These are phyloP conservation scores for Takashimella koratensis DNA, from an alignment of 1,284 basidiomycete species.

Conservation along the genomic window DNA sequence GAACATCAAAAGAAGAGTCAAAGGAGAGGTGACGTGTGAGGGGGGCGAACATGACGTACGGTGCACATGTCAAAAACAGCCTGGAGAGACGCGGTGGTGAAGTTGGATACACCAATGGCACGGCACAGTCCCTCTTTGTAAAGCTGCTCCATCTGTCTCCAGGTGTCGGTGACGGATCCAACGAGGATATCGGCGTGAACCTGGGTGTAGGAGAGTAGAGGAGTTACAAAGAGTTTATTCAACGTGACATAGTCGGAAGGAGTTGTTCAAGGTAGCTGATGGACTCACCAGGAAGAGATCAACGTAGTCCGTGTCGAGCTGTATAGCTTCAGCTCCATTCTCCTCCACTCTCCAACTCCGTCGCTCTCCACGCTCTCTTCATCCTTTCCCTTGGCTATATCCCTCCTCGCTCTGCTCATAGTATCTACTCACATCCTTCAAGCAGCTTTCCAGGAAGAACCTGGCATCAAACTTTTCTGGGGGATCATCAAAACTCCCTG, in stretches of 20 bases:
- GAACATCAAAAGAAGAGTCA: no score
- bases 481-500: conserved; percentile 15
- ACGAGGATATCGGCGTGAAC: conserved; percentile 17
- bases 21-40: no score
- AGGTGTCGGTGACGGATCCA: conserved; percentile 41
- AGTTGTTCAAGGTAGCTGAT: no score
- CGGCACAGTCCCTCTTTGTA: conserved; percentile 62
- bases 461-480: conserved; percentile 17
- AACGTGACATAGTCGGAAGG: conserved; percentile 4
- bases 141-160: conserved; percentile 65
- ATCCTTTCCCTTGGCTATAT: no score
- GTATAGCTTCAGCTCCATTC: neutral
- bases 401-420: conserved; percentile 4
- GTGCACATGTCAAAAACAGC: conserved; percentile 55
- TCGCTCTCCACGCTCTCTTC: neutral
- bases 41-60: conserved; percentile 6
- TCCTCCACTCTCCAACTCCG: neutral
- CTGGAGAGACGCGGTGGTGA: conserved; percentile 60
- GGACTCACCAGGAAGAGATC: conserved; percentile 13
- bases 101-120: conserved; percentile 80
- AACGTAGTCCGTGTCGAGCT: conserved; percentile 11
- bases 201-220: neutral
- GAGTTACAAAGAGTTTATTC: conserved; percentile 57
- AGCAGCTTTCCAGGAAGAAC: conserved; percentile 1
- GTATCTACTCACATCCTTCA: conserved; percentile 16